phyloP scores from a whole-genome alignment of 2,329 filamentous ascomycete species.

The Fusarium graminum region DNA sequence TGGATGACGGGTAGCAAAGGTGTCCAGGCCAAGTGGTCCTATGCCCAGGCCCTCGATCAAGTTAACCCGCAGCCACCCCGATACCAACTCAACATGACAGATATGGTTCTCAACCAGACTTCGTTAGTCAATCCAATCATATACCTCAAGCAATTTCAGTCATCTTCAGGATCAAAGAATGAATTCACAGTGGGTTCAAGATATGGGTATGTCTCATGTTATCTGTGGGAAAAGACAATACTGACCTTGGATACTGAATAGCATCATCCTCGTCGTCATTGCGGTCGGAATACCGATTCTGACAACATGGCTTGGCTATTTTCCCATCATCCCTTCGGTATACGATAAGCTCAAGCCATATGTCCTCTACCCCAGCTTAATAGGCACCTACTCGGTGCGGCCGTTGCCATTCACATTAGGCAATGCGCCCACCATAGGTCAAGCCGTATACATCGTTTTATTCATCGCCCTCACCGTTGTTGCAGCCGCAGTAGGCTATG shows the following conservation, averaged over 20 bases:
- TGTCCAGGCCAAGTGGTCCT: constrained; percentile 19
- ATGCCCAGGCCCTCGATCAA: constrained; percentile 5
- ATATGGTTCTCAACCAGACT: constrained; percentile 10
- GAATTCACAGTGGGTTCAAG: constrained; percentile 21
- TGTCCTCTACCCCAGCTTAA: constrained; percentile 22
- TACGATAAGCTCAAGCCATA: constrained; percentile 26
- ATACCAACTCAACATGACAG: constrained; percentile 5
- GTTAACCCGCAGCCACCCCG: constrained; percentile 3
- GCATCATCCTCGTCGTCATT: constrained; percentile 4
- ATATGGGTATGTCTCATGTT: neutral
- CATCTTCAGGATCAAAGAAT: constrained; percentile 4
- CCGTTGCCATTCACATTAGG: constrained; percentile 18
- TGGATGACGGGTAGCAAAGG: constrained; percentile 5
- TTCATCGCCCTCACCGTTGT: constrained; percentile 3
- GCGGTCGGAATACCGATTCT: constrained; percentile 15
- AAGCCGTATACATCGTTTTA: constrained; percentile 9
- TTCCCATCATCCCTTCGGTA: constrained; percentile 10
- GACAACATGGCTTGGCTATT: constrained; percentile 11
- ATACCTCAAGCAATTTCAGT: constrained; percentile 16
- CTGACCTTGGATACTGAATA: neutral
- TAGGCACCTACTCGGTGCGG: constrained; percentile 20
- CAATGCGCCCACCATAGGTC: constrained; percentile 14
- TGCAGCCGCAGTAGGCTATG: neutral
- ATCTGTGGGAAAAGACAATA: accelerated
- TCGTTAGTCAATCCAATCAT: neutral